phyloP scores from a whole-genome alignment of 768 basidiomycete genomes.

The Amanita exitialis region DNA sequence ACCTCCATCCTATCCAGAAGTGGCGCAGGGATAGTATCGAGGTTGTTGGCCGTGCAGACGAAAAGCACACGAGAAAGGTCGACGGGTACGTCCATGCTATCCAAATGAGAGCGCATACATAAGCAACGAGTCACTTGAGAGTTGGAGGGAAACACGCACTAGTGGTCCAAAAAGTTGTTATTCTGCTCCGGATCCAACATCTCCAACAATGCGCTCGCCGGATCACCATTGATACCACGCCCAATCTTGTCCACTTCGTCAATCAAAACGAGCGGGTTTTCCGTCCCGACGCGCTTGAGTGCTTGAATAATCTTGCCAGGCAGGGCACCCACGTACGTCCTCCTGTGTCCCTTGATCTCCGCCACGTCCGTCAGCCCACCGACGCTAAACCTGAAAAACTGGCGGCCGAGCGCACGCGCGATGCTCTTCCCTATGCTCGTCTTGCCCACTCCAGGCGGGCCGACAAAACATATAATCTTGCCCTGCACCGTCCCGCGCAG shows the following conservation, averaged over 20 bases:
- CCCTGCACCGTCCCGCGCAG: slow-evolving; percentile 90
- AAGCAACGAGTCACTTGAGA: not conserved
- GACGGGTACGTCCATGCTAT: slow-evolving; percentile 91
- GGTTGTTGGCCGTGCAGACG: slow-evolving; percentile 94
- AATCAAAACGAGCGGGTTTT: too few species aligned
- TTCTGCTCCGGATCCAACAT: slow-evolving; percentile 97
- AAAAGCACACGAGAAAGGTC: slow-evolving; percentile 95
- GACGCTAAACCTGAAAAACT: slow-evolving; percentile 96
- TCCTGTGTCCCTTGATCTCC: slow-evolving; percentile 95
- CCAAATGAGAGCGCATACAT: slow-evolving; percentile 1
- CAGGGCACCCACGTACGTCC: slow-evolving; percentile 93
- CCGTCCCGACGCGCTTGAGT: slow-evolving; percentile 84
- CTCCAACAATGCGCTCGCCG: slow-evolving; percentile 82
- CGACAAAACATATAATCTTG: slow-evolving; percentile 94
- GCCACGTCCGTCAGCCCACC: slow-evolving; percentile 96
- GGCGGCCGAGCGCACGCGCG: slow-evolving; percentile 77
- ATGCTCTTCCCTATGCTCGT: slow-evolving; percentile 92
- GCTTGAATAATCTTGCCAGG: slow-evolving; percentile 96
- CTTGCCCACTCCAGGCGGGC: slow-evolving; percentile 90
- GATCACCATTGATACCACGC: slow-evolving; percentile 85
- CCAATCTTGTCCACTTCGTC: slow-evolving; percentile 54
- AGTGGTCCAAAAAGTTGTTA: slow-evolving; percentile 88
- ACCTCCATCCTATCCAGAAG: slow-evolving; percentile 96
- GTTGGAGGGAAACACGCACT: slow-evolving; percentile 42
- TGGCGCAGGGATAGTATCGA: slow-evolving; percentile 90